These are phyloP conservation scores for Nemania sp. DNA, from an alignment of 2,329 filamentous ascomycete genomes.

Conservation along the genomic window DNA sequence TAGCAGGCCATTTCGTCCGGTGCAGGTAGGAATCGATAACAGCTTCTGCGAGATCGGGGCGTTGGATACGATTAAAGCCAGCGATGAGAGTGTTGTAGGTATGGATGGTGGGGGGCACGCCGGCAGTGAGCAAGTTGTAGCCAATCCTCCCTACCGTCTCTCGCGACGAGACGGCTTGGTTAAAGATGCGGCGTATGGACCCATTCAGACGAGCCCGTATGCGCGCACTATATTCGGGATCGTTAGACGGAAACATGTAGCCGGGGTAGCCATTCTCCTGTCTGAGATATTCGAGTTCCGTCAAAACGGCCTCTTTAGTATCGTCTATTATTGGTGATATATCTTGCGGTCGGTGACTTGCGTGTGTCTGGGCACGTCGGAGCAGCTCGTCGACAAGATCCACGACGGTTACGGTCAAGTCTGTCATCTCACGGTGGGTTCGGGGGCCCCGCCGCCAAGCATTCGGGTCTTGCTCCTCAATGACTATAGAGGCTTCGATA, in stretches of 20 bases:
- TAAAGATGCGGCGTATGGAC: slow-evolving; percentile 48
- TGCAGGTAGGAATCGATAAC: slow-evolving; percentile 65
- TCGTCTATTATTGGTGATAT: background rate
- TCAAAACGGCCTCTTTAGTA: slow-evolving; percentile 22
- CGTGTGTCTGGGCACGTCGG: background rate
- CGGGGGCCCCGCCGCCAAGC: slow-evolving; percentile 42
- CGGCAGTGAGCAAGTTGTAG: slow-evolving; percentile 74
- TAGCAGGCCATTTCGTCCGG: slow-evolving; percentile 59
- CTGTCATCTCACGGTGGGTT: slow-evolving; percentile 31
- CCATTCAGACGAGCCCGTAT: slow-evolving; percentile 43
- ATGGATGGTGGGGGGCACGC: slow-evolving; percentile 71
- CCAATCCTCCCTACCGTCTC: slow-evolving; percentile 61
- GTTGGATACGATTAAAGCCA: slow-evolving; percentile 68
- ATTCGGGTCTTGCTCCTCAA: slow-evolving; percentile 43
- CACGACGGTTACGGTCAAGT: slow-evolving; percentile 38
- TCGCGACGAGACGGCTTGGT: slow-evolving; percentile 41
- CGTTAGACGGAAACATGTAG: slow-evolving; percentile 40
- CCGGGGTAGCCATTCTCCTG: slow-evolving; percentile 41
- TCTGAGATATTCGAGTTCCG: slow-evolving; percentile 41
- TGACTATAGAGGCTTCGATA: slow-evolving; percentile 45
- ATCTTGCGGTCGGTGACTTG: slow-evolving; percentile 30
- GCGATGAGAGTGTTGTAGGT: slow-evolving; percentile 78
- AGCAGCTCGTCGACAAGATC: slow-evolving; percentile 43
- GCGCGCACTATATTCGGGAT: slow-evolving; percentile 30
- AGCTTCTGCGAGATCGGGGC: slow-evolving; percentile 63